Conservation (phyloP, 2,329 filamentous ascomycete species). For the Alternaria triticimaculans region DNA sequence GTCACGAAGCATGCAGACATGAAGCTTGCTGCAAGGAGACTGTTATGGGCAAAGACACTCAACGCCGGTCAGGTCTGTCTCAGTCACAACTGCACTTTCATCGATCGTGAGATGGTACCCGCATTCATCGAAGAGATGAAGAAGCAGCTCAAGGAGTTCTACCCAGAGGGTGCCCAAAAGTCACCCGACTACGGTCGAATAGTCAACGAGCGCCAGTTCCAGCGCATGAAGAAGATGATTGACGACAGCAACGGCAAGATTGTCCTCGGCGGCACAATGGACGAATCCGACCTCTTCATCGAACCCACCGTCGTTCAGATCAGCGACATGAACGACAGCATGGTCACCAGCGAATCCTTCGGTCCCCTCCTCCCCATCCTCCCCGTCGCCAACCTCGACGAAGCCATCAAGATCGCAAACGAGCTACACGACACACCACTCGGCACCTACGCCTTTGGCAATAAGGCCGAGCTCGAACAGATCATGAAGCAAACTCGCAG, state of each 20-base stretch:
- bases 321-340: constrained; percentile 73
- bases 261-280: constrained; percentile 82
- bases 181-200: constrained; percentile 82
- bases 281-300: constrained; percentile 81
- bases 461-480: constrained; percentile 76
- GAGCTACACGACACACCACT: constrained; percentile 82
- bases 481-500: constrained; percentile 58
- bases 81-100: constrained; percentile 88
- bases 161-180: constrained; percentile 79
- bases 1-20: constrained; percentile 84
- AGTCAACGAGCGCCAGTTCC: constrained; percentile 79
- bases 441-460: constrained; percentile 84
- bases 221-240: constrained; percentile 88
- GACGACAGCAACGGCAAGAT: constrained; percentile 83
- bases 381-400: constrained; percentile 78
- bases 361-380: constrained; percentile 89
- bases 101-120: constrained; percentile 75
- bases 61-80: constrained; percentile 93
- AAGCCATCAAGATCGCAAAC: constrained; percentile 84
- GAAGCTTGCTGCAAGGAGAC: constrained; percentile 77
- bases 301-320: constrained; percentile 93
- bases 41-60: constrained; percentile 87
- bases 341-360: constrained; percentile 86
- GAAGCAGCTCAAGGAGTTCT: constrained; percentile 75
- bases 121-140: constrained; percentile 78